Evolutionary conservation across 352 stramenopile species (phyloP).

Genomic region (Phytophthora nicotianae): DNA sequence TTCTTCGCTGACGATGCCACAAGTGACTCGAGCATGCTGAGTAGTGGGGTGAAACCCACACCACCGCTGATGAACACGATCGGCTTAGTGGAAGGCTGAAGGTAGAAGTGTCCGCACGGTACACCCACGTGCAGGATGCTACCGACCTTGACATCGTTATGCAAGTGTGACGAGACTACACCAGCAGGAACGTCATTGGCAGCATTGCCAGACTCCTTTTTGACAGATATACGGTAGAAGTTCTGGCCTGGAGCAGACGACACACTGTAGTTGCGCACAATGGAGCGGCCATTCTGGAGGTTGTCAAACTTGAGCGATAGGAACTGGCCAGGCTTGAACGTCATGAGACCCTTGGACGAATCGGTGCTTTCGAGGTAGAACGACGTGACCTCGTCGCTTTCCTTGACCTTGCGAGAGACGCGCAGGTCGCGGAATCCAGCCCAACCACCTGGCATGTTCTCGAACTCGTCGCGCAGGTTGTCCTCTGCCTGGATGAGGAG

Average conservation of each 20-base stretch:
- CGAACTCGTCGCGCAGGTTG: conserved; percentile 41
- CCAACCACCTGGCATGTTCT: conserved; percentile 50
- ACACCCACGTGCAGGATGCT: conserved; percentile 54
- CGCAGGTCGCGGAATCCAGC: conserved; percentile 61
- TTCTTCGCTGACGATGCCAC: conserved; percentile 30
- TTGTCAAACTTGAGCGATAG: conserved; percentile 55
- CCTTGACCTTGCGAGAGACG: conserved; percentile 53
- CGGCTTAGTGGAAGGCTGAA: conserved; percentile 43
- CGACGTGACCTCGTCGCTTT: conserved; percentile 56
- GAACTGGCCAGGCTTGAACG: conserved; percentile 65
- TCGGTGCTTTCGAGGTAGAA: conserved; percentile 62
- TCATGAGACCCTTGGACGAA: conserved; percentile 34
- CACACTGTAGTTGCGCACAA: conserved; percentile 66
- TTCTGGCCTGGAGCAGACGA: conserved; percentile 41
- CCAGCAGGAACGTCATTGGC: conserved; percentile 39
- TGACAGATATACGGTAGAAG: conserved; percentile 68
- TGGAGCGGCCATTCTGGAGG: conserved; percentile 39
- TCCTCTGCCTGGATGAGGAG: conserved; percentile 68
- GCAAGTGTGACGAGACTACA: conserved; percentile 60
- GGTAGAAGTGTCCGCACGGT: conserved; percentile 61
- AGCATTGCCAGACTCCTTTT: conserved; percentile 46
- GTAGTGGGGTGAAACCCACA: conserved; percentile 64
- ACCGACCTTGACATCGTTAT: conserved; percentile 56
- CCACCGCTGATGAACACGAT: conserved; percentile 66
- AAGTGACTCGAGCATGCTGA: conserved; percentile 53